Evolutionary conservation across 192 early-diverging fungal species (phyloP), one percentile per base, ranked within the genome.

Genomic region (Rhizophagus clarus): DNA sequence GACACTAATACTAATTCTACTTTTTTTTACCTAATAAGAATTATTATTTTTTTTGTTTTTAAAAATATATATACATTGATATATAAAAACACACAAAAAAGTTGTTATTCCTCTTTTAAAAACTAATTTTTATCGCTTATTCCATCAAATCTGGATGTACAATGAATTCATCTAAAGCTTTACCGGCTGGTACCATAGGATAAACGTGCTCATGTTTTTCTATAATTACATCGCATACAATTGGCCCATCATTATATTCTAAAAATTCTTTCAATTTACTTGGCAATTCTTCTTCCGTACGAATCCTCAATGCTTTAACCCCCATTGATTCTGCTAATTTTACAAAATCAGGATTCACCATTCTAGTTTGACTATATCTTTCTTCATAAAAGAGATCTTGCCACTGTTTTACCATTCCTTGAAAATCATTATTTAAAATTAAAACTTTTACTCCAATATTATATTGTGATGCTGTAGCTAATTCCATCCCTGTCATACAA

Each of bases 271-370:
- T 89, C 89, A 99, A 97, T 76, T 89, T 93, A 6, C 82, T 89
- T 14, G 94, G 91, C 32, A 99, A 88, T 77, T 99, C 96, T 77
- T 95, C 90, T 81, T 90, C 91, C 15, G 92, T 95, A 47, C 91
- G 89, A 51, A 92, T 93, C 68, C 95, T 93, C 78, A 99, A 82
- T 72, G 95, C 97, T 85, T 94, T 93, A 81, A 95, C 93, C 56
- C 91, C 91, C 95, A 98, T 97, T 10, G 94, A 85, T 85, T 98
- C 98, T 61, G 98, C 95, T 32, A 99, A 89, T 87, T 98, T 97
- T 79, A 97, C 95, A 89, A 99, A 99, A 84, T 99, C 96, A 29
- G 98, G 98, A 87, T 99, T 98, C 82, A 87, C 88, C 98, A 99
- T 99, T 37, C 84, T 85, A 3, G 98, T 98, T 64, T 92, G 95